Conservation (phyloP, 2,329 filamentous ascomycete species). For the Esteya vermicola region DNA sequence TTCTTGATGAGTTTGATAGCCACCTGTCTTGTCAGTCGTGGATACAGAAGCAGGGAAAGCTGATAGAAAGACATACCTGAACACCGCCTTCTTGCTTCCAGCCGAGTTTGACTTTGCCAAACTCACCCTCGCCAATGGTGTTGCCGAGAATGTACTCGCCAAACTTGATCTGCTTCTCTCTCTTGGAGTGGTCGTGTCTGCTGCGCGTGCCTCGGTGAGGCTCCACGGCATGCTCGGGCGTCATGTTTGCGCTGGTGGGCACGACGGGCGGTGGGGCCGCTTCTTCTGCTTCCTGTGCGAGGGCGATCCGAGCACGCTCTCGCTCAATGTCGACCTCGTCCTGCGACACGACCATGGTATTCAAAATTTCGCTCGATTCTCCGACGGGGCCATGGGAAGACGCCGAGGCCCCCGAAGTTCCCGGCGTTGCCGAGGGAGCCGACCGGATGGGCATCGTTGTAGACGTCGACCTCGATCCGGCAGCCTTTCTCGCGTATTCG, state of each 20-base stretch:
- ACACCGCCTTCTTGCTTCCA: conserved; percentile 95
- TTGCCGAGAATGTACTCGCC: conserved; percentile 93
- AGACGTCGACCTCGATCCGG: conserved; percentile 10
- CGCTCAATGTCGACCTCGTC: conserved; percentile 60
- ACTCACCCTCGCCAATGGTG: conserved; percentile 93
- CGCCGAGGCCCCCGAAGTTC: conserved; percentile 21
- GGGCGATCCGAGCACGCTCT: conserved; percentile 53
- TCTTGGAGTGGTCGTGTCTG: conserved; percentile 44
- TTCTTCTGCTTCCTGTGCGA: conserved; percentile 37
- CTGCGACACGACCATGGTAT: conserved; percentile 62
- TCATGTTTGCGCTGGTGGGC: conserved; percentile 15
- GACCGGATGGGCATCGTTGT: conserved; percentile 30
- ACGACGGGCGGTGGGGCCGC: conserved; percentile 29
- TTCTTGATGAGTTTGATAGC: conserved; percentile 96
- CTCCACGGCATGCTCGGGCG: conserved; percentile 21
- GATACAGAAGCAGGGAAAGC: neutral
- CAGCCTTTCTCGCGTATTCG: neutral
- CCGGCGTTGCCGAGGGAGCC: conserved; percentile 29
- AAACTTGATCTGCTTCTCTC: conserved; percentile 72
- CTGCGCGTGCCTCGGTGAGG: conserved; percentile 36
- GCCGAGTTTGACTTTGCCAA: conserved; percentile 95
- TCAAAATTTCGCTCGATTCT: conserved; percentile 68
- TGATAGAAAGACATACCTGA: conserved; percentile 35
- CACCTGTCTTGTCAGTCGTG: conserved; percentile 39
- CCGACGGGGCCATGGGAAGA: conserved; percentile 47